Conservation (phyloP, 495 filamentous ascomycete genomes). For the Bryoglossum gracile region DNA sequence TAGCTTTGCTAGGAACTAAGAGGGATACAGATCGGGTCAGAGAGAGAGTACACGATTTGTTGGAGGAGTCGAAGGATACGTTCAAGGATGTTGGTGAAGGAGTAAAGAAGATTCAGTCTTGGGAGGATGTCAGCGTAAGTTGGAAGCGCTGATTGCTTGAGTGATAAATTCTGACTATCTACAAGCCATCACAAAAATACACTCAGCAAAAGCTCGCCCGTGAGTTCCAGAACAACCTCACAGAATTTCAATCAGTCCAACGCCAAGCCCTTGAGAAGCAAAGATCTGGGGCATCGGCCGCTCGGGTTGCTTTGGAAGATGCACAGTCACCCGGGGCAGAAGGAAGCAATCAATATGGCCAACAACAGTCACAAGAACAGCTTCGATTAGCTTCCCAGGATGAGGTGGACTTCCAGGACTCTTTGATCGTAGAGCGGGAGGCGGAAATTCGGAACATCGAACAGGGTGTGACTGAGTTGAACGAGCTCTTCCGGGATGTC, state of each 20-base stretch:
- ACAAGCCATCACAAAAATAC: slow-evolving; percentile 88
- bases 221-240: slow-evolving; percentile 79
- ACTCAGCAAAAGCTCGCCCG: slow-evolving; percentile 89
- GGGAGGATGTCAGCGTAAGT: slow-evolving; percentile 88
- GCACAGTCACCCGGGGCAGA: slow-evolving; percentile 29
- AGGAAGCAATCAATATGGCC: slow-evolving; percentile 27
- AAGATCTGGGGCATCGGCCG: slow-evolving; percentile 73
- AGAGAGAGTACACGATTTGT: slow-evolving; percentile 76
- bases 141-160: neutral
- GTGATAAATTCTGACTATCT: slow-evolving; percentile 21
- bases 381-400: slow-evolving; percentile 80
- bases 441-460: slow-evolving; percentile 95
- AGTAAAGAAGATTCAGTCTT: slow-evolving; percentile 81
- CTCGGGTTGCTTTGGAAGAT: slow-evolving; percentile 63
- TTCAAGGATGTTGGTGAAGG: slow-evolving; percentile 93
- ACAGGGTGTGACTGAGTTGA: slow-evolving; percentile 88
- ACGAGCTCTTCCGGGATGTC: slow-evolving; percentile 93
- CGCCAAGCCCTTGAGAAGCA: slow-evolving; percentile 86
- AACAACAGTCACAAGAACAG: slow-evolving; percentile 67
- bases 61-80: slow-evolving; percentile 75
- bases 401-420: slow-evolving; percentile 97
- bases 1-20: slow-evolving; percentile 78
- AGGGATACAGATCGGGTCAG: slow-evolving; percentile 86
- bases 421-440: slow-evolving; percentile 90
- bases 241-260: slow-evolving; percentile 87